These are phyloP conservation scores for Neopestalotiopsis clavispora DNA, from an alignment of 2,329 filamentous ascomycete species.

Conservation along the genomic window DNA sequence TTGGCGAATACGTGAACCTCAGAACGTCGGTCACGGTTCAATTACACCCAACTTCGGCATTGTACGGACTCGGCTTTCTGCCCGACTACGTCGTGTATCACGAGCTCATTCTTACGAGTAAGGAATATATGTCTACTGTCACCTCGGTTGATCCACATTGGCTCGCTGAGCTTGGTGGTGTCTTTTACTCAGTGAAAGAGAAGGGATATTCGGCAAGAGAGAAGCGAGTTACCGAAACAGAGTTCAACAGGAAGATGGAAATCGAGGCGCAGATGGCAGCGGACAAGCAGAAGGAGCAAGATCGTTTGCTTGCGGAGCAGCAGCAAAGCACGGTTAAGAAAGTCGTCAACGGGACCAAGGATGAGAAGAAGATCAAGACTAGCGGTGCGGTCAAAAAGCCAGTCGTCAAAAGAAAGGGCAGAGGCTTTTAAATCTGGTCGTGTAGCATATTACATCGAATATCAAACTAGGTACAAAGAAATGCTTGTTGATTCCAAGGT, in stretches of 20 bases:
- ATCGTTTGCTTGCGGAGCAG: constrained; percentile 55
- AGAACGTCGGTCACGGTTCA: constrained; percentile 93
- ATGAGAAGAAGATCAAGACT: constrained; percentile 56
- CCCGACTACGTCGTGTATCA: constrained; percentile 98
- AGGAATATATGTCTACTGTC: constrained; percentile 98
- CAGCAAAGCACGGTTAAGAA: constrained; percentile 44
- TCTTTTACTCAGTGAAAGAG: constrained; percentile 97
- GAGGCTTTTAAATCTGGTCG: constrained; percentile 49
- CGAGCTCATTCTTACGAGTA: constrained; percentile 93
- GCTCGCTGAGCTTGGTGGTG: constrained; percentile 93
- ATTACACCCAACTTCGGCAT: constrained; percentile 88
- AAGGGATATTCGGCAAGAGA: constrained; percentile 92
- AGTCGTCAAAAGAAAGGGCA: constrained; percentile 58
- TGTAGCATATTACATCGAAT: not conserved
- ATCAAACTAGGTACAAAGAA: not conserved
- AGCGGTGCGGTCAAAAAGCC: constrained; percentile 68
- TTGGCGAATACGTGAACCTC: constrained; percentile 96
- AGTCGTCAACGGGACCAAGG: constrained; percentile 23
- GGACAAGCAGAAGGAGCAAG: constrained; percentile 74
- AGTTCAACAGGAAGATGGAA: constrained; percentile 92
- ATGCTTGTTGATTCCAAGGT: not conserved
- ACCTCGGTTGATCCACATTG: constrained; percentile 96
- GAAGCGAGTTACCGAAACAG: constrained; percentile 84
- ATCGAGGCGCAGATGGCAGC: constrained; percentile 91
- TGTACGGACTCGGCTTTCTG: constrained; percentile 91